These are phyloP conservation scores for Lyophyllum atratum DNA, from an alignment of 768 basidiomycete genomes.

Conservation along the genomic window DNA sequence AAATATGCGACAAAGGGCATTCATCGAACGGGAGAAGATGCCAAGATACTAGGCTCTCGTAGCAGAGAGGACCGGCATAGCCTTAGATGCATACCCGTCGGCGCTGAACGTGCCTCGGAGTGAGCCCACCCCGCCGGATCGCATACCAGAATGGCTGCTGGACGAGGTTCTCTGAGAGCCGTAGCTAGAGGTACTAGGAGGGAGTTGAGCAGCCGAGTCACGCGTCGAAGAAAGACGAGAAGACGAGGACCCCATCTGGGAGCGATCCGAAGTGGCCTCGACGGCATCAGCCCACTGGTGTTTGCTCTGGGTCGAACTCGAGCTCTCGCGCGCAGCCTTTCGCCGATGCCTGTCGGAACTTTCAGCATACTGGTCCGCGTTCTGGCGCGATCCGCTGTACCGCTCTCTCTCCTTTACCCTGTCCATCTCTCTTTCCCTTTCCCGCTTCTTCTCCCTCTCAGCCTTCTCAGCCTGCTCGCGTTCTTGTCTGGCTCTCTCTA, in stretches of 20 bases:
- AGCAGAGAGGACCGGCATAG: slow-evolving; percentile 6
- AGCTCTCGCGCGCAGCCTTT: neutral
- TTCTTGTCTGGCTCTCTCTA: slow-evolving; percentile 41
- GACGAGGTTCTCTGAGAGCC: slow-evolving; percentile 12
- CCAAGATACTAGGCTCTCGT: slow-evolving; percentile 2
- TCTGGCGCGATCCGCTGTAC: slow-evolving; percentile 7
- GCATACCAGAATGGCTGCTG: slow-evolving; percentile 9
- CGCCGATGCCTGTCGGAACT: slow-evolving; percentile 1
- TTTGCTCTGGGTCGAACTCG: slow-evolving; percentile 4
- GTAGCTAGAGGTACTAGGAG: slow-evolving; percentile 5
- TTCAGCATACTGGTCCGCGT: neutral
- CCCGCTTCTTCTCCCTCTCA: slow-evolving; percentile 11
- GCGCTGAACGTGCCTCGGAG: slow-evolving; percentile 6
- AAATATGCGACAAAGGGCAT: too few relatives aligned
- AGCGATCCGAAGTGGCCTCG: neutral
- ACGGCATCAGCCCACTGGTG: neutral
- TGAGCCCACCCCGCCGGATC: neutral
- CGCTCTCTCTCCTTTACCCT: slow-evolving; percentile 7
- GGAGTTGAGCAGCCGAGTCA: slow-evolving; percentile 8
- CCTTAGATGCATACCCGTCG: slow-evolving; percentile 5
- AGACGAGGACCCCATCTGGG: slow-evolving; percentile 3
- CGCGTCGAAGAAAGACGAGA: slow-evolving; percentile 11
- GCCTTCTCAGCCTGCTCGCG: slow-evolving; percentile 30
- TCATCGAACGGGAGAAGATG: neutral
- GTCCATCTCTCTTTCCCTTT: slow-evolving; percentile 15